These are phyloP conservation scores for Trypanosoma scelopori DNA, from an alignment of 208 protist genomes.

Conservation along the genomic window DNA sequence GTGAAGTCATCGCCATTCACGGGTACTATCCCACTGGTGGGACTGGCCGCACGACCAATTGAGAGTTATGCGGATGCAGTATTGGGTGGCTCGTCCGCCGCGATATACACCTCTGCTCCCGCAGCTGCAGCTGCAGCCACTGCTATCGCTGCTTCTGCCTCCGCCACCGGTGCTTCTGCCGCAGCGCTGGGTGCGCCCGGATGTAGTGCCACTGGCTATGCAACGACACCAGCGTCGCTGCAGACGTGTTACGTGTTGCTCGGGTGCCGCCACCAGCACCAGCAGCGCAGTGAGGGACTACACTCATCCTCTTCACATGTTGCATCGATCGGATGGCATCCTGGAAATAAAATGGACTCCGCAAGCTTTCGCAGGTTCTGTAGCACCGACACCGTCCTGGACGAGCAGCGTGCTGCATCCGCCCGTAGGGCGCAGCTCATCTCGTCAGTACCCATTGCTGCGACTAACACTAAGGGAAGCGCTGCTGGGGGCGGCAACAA, in stretches of 20 bases:
- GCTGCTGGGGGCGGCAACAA: background rate
- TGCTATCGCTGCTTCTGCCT: background rate
- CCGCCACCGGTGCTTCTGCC: background rate
- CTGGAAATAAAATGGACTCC: too few relatives aligned
- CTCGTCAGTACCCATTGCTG: background rate
- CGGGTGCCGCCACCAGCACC: conserved; percentile 13
- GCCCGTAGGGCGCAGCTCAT: conserved; percentile 16
- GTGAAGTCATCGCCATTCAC: conserved; percentile 6
- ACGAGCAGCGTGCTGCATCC: background rate
- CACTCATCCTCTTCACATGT: background rate
- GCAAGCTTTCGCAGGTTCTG: background rate
- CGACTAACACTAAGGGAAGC: background rate
- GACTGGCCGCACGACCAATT: conserved; percentile 24
- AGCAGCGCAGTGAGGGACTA: background rate
- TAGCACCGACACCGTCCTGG: background rate
- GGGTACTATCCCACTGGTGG: conserved; percentile 30
- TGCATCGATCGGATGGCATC: background rate
- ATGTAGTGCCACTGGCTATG: background rate
- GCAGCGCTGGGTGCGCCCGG: background rate
- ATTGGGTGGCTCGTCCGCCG: background rate
- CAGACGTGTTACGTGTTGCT: conserved; percentile 26
- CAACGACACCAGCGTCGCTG: background rate
- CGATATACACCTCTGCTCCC: background rate
- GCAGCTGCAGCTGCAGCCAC: background rate
- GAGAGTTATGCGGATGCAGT: conserved; percentile 26